Evolutionary conservation across 805 yeast species (phyloP), one percentile per base, ranked within the genome.

Genomic region (Priceomyces fermenticarens): DNA sequence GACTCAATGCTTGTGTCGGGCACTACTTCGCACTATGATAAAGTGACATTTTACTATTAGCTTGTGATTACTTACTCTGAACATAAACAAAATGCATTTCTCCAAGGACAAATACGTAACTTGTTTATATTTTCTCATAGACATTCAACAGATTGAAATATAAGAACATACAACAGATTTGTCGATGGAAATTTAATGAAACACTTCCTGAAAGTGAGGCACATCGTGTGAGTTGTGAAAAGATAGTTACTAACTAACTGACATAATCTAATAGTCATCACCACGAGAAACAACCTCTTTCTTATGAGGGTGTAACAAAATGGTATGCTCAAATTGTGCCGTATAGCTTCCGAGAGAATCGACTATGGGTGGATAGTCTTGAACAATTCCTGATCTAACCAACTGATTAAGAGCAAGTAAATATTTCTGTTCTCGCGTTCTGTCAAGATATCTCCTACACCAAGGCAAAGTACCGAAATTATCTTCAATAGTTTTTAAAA

Each of bases 271-370:
- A 60, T 82, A 93, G 64, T 93, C 99, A 34, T 88, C 97, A 38
- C 99, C 99, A 51, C 91, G 78, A 10, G 97, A 87, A 14, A 93
- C 89, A 34, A 93, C 91, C 65, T 93, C 99, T 70, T 91, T 93
- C 64, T 79, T 80, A 43, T 88, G 88, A 23, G 97, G 95, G 57
- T 90, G 93, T 54, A 93, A 70, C 50, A 93, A 72, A 35, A 91
- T 77, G 1, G 99, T 93, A 67, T 93, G 99, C 63, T 93, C 99
- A 57, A 66, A 91, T 65, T 93, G 99, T 0, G 99, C 99, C 30
- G 98, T 93, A 73, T 86, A 90, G 36, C 85, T 75, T 10, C 98
- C 98, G 45, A 72, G 76, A 13, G 74, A 65, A 60, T 93, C 99
- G 40, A 78, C 83, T 49, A 93, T 70, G 5, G 99, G 99, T 12